A percentile compares a stretch with the other conserved stretches of the same genome.
These are phyloP conservation scores for Verticillium isaacii DNA, from an alignment of 2,329 filamentous ascomycete genomes.

Conservation along the genomic window DNA sequence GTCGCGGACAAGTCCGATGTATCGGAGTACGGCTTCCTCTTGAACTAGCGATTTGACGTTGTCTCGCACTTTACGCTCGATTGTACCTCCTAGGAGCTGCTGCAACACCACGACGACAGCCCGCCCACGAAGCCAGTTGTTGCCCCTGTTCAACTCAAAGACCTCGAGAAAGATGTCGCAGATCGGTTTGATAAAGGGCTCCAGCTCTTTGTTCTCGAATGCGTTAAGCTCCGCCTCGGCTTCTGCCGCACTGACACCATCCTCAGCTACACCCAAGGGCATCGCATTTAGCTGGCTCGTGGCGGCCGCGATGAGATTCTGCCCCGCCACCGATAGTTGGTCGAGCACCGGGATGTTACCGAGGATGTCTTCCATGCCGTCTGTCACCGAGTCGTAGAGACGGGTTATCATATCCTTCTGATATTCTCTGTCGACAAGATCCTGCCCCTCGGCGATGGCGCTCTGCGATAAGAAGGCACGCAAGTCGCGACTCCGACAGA, in stretches of 20 bases:
- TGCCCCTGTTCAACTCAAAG: slow-evolving; percentile 90
- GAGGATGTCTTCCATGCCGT: slow-evolving; percentile 96
- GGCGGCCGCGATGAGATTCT: slow-evolving; percentile 80
- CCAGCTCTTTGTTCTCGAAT: slow-evolving; percentile 82
- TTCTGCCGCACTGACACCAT: slow-evolving; percentile 56
- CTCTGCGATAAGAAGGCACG: slow-evolving; percentile 90
- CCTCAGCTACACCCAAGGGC: slow-evolving; percentile 47
- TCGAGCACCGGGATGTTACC: slow-evolving; percentile 95
- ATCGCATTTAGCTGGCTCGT: slow-evolving; percentile 57
- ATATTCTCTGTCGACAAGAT: slow-evolving; percentile 53
- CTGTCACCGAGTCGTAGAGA: slow-evolving; percentile 93
- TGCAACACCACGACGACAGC: slow-evolving; percentile 96
- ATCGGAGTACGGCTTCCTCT: slow-evolving; percentile 74
- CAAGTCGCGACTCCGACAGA: slow-evolving; percentile 88
- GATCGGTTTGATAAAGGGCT: slow-evolving; percentile 97
- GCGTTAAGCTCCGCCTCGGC: slow-evolving; percentile 92
- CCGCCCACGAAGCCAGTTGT: slow-evolving; percentile 93
- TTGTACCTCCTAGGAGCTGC: slow-evolving; percentile 90
- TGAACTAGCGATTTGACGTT: slow-evolving; percentile 68
- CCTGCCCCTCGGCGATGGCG: slow-evolving; percentile 62
- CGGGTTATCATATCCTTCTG: slow-evolving; percentile 88
- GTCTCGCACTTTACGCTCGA: slow-evolving; percentile 92
- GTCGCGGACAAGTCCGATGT: slow-evolving; percentile 68
- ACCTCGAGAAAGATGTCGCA: slow-evolving; percentile 96
- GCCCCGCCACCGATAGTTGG: slow-evolving; percentile 86